Conservation (phyloP, 2,329 filamentous ascomycete species). For the Trichoderma citrinoviride region DNA sequence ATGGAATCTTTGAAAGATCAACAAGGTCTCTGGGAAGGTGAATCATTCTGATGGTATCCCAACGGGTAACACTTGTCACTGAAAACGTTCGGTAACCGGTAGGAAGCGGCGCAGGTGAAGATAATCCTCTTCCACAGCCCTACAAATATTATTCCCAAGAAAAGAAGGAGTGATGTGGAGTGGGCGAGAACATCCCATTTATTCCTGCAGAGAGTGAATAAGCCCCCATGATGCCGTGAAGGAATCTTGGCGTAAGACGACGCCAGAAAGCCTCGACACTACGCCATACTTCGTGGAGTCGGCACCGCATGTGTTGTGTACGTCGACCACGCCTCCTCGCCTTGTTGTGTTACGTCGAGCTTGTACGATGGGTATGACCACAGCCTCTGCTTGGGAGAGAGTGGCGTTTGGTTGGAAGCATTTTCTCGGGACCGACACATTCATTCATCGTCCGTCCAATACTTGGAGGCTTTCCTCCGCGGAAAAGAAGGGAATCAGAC, state of each 20-base stretch:
- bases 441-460: no score
- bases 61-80: neutral
- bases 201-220: neutral
- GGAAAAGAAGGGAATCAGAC: no score
- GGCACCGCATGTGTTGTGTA: neutral
- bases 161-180: neutral
- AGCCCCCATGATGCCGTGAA: neutral
- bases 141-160: neutral
- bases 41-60: neutral
- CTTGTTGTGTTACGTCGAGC: neutral
- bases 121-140: neutral
- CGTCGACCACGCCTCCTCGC: neutral
- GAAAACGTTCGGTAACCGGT: neutral
- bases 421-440: neutral
- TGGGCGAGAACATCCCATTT: neutral
- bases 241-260: constrained; percentile 3
- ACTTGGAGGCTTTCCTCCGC: no score
- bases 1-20: no score
- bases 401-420: neutral
- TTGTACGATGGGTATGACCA: neutral
- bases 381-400: neutral
- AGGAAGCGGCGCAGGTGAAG: neutral
- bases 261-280: neutral
- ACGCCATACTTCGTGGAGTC: neutral
- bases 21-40: neutral